phyloP scores from a whole-genome alignment of 2,329 filamentous ascomycete species.

The Hymenoscyphus albidus region DNA sequence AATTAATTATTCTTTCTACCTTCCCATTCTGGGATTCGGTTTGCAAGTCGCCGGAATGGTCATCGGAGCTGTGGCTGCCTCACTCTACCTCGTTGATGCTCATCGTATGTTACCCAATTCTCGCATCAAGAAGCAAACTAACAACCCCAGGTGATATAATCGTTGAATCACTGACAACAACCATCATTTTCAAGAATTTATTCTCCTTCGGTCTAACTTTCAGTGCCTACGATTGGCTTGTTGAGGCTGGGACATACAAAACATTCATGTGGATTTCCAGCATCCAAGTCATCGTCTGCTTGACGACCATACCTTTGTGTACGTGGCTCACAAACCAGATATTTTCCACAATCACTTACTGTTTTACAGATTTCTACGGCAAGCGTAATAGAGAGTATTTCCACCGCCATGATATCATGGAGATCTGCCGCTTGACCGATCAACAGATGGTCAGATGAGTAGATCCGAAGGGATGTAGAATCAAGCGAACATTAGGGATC shows the following conservation, averaged over 20 bases:
- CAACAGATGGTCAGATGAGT: neutral
- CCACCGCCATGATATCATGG: conserved; percentile 67
- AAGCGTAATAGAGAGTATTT: conserved; percentile 75
- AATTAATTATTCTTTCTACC: conserved; percentile 62
- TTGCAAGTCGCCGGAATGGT: conserved; percentile 90
- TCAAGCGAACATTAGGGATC: neutral
- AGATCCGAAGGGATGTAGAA: neutral
- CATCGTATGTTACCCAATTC: conserved; percentile 59
- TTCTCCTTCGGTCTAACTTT: conserved; percentile 85
- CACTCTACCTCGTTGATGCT: conserved; percentile 84
- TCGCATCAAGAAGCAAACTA: conserved; percentile 1
- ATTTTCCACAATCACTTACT: neutral
- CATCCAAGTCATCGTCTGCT: conserved; percentile 74
- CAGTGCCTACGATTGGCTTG: conserved; percentile 80
- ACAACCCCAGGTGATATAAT: conserved; percentile 63
- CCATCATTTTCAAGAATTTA: conserved; percentile 92
- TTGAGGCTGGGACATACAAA: conserved; percentile 55
- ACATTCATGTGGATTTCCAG: conserved; percentile 68
- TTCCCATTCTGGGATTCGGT: conserved; percentile 75
- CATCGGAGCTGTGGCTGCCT: conserved; percentile 71
- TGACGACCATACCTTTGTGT: conserved; percentile 74
- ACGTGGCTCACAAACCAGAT: conserved; percentile 39
- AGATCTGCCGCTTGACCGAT: conserved; percentile 13
- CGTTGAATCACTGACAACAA: conserved; percentile 83
- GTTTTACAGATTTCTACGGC: conserved; percentile 63